Base-by-base conservation (phyloP, 2,329 filamentous ascomycete genomes). In the Seiridium cupressi region DNA sequence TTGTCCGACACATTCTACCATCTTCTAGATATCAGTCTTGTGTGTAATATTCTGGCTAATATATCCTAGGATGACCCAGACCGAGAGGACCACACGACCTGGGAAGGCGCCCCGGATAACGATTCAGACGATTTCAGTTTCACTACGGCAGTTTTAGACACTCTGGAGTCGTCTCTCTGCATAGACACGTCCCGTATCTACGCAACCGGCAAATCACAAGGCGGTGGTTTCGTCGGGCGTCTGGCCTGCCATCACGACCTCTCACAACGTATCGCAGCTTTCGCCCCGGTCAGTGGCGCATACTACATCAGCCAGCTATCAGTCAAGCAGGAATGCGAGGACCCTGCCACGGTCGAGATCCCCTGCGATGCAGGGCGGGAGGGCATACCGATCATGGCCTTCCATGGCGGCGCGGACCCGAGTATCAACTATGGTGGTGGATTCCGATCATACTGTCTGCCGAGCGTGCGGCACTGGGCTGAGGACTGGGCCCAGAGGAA, bases 371-470 rank as follows among this genome's bases (percentile, higher is more conserved):
- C 74, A 0, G 69, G 65, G 4, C 67, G 70, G 54, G 64, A 51
- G 0, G 67, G 71, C 4, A 60, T 81, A 3, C 79, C 79, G 2
- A 72, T 84, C 11, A 65, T 83, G 5, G 79, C 80, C 51, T 76
- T 82, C 44, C 81, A 83, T 64, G 80, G 80, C 7, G 74, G 72
- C 3, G 71, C 63, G 2, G 81, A 83, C 66, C 71, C 63, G 3
- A 78, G 72, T 0, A 80, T 83, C 42, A 64, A 69, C 0, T 82
- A 82, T 62, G 60, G 66, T 1, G 80, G 80, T 1, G 74, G 73
- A 2, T 70, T 70, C 26, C 74, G 77, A 26, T 48, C 55, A 0
- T 76, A 75, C 0, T 74, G 72, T 54, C 62, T 80, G 49, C 79
- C 79, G 1, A 62, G 74, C 0, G 77, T 83, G 44, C 67, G 72